Evolutionary conservation across 1,139 yeast species (phyloP), one percentile per base, ranked within the genome.

Genomic region (Saccharomyces hybrid): DNA sequence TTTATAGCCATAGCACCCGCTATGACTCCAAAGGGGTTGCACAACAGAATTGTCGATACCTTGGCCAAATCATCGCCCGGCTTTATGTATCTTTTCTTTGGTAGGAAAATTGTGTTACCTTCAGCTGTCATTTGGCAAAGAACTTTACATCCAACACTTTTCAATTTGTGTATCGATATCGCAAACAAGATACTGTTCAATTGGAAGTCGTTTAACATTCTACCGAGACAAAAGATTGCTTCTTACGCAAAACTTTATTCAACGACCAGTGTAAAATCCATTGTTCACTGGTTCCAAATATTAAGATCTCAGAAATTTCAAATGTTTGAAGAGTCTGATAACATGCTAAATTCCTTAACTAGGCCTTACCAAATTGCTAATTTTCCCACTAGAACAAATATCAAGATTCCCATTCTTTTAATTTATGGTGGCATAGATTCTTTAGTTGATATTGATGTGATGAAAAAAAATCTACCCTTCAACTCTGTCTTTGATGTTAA

Each of bases 201-300:
- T 65, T 91, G 98, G 98, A 77, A 75, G 53, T 79, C 91, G 13
- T 51, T 62, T 5, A 88, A 91, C 70, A 91, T 91, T 60, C 73
- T 82, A 31, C 76, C 79, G 59, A 73, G 81, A 51, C 97, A 90
- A 70, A 90, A 90, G 66, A 71, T 84, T 53, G 80, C 88, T 31
- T 80, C 89, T 42, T 91, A 88, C 70, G 82, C 88, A 26, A 97
- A 91, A 70, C 74, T 91, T 53, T 91, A 90, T 72, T 87, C 96
- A 1, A 87, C 95, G 27, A 89, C 98, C 0, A 84, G 95, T 3
- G 97, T 90, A 49, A 91, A 91, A 70, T 82, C 88, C 26, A 93
- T 89, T 50, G 97, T 90, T 38, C 98, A 91, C 71, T 91, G 98
- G 98, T 91, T 91, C 69, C 98, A 91, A 71, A 89, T 91, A 55